phyloP scores from a whole-genome alignment of 345 rosid genomes.

The Murraya koenigii region DNA sequence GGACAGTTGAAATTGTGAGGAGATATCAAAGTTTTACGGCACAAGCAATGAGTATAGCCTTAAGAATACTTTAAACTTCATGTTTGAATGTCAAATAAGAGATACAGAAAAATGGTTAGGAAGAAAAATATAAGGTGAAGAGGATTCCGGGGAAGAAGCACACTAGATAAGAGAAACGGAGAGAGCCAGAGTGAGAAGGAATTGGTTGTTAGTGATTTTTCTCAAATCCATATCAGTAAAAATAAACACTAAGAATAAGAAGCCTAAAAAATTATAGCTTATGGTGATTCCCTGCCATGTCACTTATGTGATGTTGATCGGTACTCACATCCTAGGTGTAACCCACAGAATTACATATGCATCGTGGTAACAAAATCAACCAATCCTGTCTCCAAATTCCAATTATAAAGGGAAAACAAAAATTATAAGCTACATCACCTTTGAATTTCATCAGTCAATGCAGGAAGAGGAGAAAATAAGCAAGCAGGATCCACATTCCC shows the following conservation, averaged over 20 bases:
- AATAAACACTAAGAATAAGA: background rate
- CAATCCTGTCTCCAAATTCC: background rate
- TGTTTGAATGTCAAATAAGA: background rate
- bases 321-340: background rate
- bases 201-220: background rate
- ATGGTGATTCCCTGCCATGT: background rate
- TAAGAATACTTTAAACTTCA: background rate
- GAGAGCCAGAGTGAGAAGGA: background rate
- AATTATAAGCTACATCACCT: conserved; percentile 35
- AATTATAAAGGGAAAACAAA: background rate
- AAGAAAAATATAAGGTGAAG: background rate
- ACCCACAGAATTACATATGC: background rate
- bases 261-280: background rate
- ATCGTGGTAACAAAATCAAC: background rate
- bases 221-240: background rate
- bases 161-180: background rate
- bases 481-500: conserved; percentile 87
- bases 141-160: background rate
- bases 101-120: background rate
- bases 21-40: background rate
- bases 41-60: background rate
- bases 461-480: conserved; percentile 73
- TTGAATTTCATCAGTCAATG: conserved; percentile 76
- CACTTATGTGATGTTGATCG: background rate
- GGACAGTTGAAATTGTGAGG: background rate